Percentiles rank a stretch among this genome's conserved stretches.
These are phyloP conservation scores for Taphrina populina DNA, from an alignment of 1,139 yeast genomes.

Conservation along the genomic window DNA sequence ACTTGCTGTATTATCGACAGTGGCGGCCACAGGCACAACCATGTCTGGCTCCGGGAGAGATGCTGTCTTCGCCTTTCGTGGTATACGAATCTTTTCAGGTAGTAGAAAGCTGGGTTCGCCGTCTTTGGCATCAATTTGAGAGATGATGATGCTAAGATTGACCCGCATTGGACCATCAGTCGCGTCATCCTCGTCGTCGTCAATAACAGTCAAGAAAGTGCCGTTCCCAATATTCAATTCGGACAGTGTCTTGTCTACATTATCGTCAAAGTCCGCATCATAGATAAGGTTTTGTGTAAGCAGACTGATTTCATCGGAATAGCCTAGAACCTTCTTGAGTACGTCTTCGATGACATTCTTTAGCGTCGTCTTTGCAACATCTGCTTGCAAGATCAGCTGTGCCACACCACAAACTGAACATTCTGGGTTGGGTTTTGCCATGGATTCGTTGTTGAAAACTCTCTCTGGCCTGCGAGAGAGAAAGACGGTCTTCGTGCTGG, in stretches of 20 bases:
- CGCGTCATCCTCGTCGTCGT: slow-evolving; percentile 59
- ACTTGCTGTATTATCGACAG: not conserved
- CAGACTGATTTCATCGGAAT: slow-evolving; percentile 66
- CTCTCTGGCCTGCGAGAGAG: slow-evolving; percentile 66
- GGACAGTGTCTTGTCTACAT: slow-evolving; percentile 52
- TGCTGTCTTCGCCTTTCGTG: slow-evolving; percentile 1
- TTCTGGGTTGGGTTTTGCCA: slow-evolving; percentile 60
- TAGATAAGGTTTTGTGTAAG: slow-evolving; percentile 67
- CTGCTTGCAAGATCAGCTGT: slow-evolving; percentile 53
- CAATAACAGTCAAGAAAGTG: slow-evolving; percentile 65
- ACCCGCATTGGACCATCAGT: slow-evolving; percentile 14
- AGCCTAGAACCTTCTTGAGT: slow-evolving; percentile 54
- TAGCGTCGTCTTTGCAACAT: slow-evolving; percentile 45
- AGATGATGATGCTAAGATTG: slow-evolving; percentile 11
- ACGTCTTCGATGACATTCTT: slow-evolving; percentile 51
- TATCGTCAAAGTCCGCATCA: slow-evolving; percentile 88
- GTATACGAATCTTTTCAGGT: not conserved
- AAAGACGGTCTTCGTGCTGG: slow-evolving; percentile 48
- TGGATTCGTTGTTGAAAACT: slow-evolving; percentile 62
- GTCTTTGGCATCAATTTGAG: not conserved
- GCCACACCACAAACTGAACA: slow-evolving; percentile 75
- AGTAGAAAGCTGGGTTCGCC: not conserved
- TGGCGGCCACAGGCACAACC: slow-evolving; percentile 20
- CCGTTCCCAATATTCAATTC: slow-evolving; percentile 63
- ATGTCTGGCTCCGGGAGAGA: slow-evolving; percentile 2